These are phyloP conservation scores for Rosa rugosa DNA, from an alignment of 306 rosid species.

Conservation along the genomic window DNA sequence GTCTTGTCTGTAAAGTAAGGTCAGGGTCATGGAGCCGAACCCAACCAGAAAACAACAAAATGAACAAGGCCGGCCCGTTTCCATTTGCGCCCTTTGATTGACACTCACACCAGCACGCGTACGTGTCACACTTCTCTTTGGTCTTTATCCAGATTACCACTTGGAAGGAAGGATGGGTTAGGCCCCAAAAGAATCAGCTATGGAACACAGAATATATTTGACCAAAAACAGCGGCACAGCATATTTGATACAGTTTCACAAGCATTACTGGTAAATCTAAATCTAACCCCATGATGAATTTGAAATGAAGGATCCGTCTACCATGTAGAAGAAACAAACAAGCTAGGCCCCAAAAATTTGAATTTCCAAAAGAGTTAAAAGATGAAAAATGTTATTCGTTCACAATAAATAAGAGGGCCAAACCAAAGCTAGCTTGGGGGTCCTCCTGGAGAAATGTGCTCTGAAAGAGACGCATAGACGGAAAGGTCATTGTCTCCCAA, in stretches of 20 bases:
- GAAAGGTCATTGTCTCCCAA: constrained; percentile 46
- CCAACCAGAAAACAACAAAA: neutral
- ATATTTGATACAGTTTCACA: too few relatives aligned
- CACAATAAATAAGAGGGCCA: constrained; percentile 1
- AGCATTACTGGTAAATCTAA: too few relatives aligned
- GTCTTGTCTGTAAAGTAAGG: neutral
- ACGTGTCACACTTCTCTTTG: neutral
- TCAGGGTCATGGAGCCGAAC: neutral
- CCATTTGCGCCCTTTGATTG: neutral
- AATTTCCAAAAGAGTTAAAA: neutral
- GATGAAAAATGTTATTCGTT: neutral
- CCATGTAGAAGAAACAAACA: too few relatives aligned
- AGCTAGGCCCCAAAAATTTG: neutral
- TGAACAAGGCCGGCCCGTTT: neutral
- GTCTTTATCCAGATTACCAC: neutral
- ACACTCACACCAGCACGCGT: too few relatives aligned
- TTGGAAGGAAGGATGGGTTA: neutral
- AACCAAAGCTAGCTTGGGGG: neutral
- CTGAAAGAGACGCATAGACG: constrained; percentile 10
- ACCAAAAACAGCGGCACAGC: too few relatives aligned
- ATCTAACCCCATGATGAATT: too few relatives aligned
- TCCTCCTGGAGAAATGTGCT: constrained; percentile 24
- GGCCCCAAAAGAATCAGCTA: neutral
- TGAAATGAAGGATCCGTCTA: too few relatives aligned
- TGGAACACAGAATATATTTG: neutral